Base-by-base conservation (phyloP, 2,329 filamentous ascomycete genomes). In the Onygena corvina region DNA sequence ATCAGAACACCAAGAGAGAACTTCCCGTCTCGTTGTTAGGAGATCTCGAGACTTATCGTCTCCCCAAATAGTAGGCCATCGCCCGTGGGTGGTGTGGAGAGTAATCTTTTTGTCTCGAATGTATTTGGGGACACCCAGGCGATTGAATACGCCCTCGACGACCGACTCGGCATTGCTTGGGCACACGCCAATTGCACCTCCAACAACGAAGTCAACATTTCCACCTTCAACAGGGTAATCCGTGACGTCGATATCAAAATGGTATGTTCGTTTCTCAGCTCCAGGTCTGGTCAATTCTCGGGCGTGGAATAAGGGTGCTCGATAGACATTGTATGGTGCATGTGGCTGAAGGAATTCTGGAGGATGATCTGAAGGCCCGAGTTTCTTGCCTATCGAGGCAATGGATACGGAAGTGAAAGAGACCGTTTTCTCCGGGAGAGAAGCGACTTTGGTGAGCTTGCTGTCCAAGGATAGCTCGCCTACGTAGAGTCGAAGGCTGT, bases 51-150 rank as follows among this genome's bases (percentile, higher is more conserved):
- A 69, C 65, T 85, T 70, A 16, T 96, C 90, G 1, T 94, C 86
- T 35, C 90, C 92, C 92, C 92, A 98, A 46, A 98, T 93, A 0
- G 92, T 98, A 3, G 92, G 92, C 90, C 90, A 98, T 46, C 92
- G 78, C 29, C 90, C 90, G 53, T 75, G 78, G 30, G 76, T 79
- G 0, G 92, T 96, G 64, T 81, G 81, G 57, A 96, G 70, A 14
- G 84, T 72, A 14, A 94, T 76, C 11, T 84, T 83, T 72, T 86
- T 92, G 68, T 94, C 85, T 25, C 92, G 83, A 52, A 92, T 74
- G 61, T 83, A 86, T 31, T 80, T 83, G 2, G 89, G 89, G 18
- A 96, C 76, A 58, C 85, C 76, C 14, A 98, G 79, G 20, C 83
- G 72, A 60, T 95, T 81, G 56, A 98, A 78, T 33, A 96, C 72